phyloP scores from a whole-genome alignment of 176 grass and related monocot species.

The Tillandsia leiboldiana region DNA sequence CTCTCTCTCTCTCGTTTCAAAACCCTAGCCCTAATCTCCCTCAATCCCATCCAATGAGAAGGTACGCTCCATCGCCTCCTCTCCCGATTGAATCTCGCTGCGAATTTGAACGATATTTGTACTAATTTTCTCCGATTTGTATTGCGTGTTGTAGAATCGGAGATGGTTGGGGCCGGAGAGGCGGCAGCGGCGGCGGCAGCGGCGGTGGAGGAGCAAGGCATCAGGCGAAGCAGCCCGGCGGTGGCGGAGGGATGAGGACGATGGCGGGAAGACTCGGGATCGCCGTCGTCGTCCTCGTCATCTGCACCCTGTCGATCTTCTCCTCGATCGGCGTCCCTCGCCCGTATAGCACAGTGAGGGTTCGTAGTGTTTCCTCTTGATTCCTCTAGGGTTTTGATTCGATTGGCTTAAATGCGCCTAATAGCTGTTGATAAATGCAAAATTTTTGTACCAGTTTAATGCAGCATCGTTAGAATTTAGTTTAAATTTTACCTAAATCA shows the following conservation, averaged over 20 bases:
- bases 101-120: not conserved
- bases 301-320: slow-evolving; percentile 28
- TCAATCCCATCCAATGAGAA: not conserved
- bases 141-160: slow-evolving; percentile 16
- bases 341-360: slow-evolving; percentile 11
- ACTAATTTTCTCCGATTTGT: not conserved
- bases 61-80: not conserved
- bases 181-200: slow-evolving; percentile 6
- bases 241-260: slow-evolving; percentile 23
- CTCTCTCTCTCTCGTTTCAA: not conserved
- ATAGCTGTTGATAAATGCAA: too few species aligned
- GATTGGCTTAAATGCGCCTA: too few species aligned
- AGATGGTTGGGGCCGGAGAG: slow-evolving; percentile 28
- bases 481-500: too few species aligned
- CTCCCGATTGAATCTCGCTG: not conserved
- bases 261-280: slow-evolving; percentile 23
- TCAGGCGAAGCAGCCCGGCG: slow-evolving; percentile 24
- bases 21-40: not conserved
- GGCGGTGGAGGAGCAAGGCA: slow-evolving; percentile 9
- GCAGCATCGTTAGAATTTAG: too few species aligned
- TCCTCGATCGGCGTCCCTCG: slow-evolving; percentile 19
- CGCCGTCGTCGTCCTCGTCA: slow-evolving; percentile 21
- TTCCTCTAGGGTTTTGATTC: not conserved
- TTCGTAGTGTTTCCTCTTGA: not conserved
- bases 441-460: too few species aligned